Conservation (phyloP, 202 grass and related monocot species). For the Zizania palustris region DNA sequence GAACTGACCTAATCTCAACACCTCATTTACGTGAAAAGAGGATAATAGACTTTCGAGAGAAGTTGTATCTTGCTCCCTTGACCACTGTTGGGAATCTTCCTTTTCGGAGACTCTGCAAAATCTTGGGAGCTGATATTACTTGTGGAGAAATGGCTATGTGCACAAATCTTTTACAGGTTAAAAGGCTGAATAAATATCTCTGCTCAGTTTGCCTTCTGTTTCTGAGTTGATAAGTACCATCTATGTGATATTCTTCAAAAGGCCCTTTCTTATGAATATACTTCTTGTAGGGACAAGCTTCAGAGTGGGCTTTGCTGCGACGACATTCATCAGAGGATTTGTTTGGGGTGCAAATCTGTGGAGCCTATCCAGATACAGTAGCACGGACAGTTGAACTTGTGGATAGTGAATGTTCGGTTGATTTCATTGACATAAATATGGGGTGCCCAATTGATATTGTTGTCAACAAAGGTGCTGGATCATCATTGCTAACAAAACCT, state of each 20-base stretch:
- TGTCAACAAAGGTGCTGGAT: conserved; percentile 88
- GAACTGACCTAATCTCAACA: conserved; percentile 53
- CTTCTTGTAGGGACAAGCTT: conserved; percentile 80
- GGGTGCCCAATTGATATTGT: conserved; percentile 93
- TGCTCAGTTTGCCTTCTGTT: background rate
- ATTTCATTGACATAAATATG: conserved; percentile 97
- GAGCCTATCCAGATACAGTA: conserved; percentile 83
- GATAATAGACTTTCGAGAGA: conserved; percentile 92
- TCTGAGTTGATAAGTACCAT: conserved; percentile 15
- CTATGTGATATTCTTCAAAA: conserved; percentile 10
- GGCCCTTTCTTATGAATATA: conserved; percentile 21
- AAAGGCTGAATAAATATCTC: background rate
- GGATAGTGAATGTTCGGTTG: conserved; percentile 74
- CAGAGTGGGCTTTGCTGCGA: conserved; percentile 95
- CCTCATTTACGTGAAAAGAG: conserved; percentile 79
- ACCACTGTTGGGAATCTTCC: conserved; percentile 98
- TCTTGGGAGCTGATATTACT: conserved; percentile 92
- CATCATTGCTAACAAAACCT: conserved; percentile 76
- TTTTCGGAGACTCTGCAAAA: conserved; percentile 89
- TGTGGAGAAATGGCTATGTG: conserved; percentile 99
- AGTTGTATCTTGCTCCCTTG: conserved; percentile 89
- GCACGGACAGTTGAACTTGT: conserved; percentile 84
- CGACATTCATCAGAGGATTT: conserved; percentile 85
- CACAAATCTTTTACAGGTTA: conserved; percentile 94
- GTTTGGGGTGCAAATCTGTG: conserved; percentile 93